Evolutionary conservation across 805 yeast genomes (phyloP), one percentile per base, ranked within the genome.

Genomic region (Candida maesae): DNA sequence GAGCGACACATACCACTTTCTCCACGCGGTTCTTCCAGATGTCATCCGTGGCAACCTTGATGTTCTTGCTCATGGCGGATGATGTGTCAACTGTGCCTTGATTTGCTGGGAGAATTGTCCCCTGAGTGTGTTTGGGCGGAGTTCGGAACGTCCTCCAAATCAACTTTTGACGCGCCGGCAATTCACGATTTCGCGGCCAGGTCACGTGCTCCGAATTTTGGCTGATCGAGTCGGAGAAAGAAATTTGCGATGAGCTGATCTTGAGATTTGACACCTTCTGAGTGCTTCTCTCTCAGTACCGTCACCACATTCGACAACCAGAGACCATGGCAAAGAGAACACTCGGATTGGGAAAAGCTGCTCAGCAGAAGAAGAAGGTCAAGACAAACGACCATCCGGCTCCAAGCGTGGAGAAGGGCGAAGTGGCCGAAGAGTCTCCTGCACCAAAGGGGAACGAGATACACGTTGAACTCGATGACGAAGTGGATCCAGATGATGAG

Each of bases 1-100:
- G 17, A 24, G 6, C n/a, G n/a, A 7, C 17, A 75, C 85, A 36
- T 67, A 78, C 84, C 44, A 91, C 81, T 63, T 91, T 91, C 53
- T 88, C 96, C 31, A 84, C 85, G 51, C 76, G 76, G 57, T 78
- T 82, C 64, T 86, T 88, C 96, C 97, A 91, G 35, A 89, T 78
- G 42, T 90, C 97, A 44, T 91, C 98, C 24, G 95, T 91, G 15
- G 78, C 67, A 14, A 69, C 63, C 46, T 68, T 69, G 27, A 64
- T 58, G 17, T 71, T 56, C 46, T 68, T 72, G 27, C 73, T 63
- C 67, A 64, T 63, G 7, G 27, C 42, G 9, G 5, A 5, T 17
- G 33, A 11, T 21, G 24, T 10, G n/a, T n/a, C n/a, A n/a, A n/a
- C n/a, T n/a, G n/a, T n/a, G n/a, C n/a, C n/a, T n/a, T n/a, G n/a